Base-by-base conservation (phyloP, 495 filamentous ascomycete genomes). In the Penicillium flavigenum region DNA sequence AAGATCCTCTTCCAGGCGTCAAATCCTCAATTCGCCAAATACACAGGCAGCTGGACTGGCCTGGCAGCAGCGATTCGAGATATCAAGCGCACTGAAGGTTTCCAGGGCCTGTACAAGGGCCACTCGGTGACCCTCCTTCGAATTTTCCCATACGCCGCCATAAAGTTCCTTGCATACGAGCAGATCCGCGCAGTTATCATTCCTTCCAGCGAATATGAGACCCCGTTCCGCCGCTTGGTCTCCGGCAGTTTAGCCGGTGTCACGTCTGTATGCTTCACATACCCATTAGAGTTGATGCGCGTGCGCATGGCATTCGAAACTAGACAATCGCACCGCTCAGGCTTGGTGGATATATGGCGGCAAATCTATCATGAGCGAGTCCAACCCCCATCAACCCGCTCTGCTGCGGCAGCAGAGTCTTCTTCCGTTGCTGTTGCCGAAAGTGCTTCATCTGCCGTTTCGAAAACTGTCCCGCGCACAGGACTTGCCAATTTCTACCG, bases 1-100 rank as follows among this genome's bases (percentile, higher is more conserved):
- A 98, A 98, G 72, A 98, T 98, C 69, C 88, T 98, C 49, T 98
- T 98, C 78, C 94, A 98, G 74, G 87, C 94, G 51, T 89, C 88
- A 56, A 96, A 92, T 67, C 94, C 94, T 5, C 88, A 95, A 63
- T 98, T 96, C 69, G 79, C 86, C 29, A 96, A 94, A 74, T 98
- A 98, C 70, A 84, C 88, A 0, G 89, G 92, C 41, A 89, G 85
- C 36, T 97, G 92, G 90, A 79, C 80, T 58, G 94, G 94, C 29
- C 82, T 94, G 11, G 78, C 81, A 4, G 73, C 77, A 32, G 93
- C 94, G 9, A 86, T 98, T 62, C 81, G 81, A 55, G 90, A 91
- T 58, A 98, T 98, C 63, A 91, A 92, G 51, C 76, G 71, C 8
- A 72, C 80, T 45, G 88, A 94, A 56, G 94, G 94, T 24, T 43